phyloP scores from a whole-genome alignment of 106 monocot species.

The Agapanthus africanus region DNA sequence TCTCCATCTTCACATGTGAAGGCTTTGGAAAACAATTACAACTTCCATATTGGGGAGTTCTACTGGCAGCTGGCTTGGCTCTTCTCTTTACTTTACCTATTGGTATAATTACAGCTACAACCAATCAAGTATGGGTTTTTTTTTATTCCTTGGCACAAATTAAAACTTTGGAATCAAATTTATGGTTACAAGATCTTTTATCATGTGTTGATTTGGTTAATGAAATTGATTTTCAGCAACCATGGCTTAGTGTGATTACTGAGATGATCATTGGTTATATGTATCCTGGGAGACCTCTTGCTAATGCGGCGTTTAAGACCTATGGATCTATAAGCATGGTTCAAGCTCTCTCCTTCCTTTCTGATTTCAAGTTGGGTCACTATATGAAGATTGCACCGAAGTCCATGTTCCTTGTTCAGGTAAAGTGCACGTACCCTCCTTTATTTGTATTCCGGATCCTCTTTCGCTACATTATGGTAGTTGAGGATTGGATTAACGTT shows the following conservation, averaged over 20 bases:
- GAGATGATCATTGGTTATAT: conserved; percentile 28
- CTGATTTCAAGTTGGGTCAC: conserved; percentile 16
- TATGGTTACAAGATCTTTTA: too few species aligned
- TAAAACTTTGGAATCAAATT: too few species aligned
- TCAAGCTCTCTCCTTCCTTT: conserved; percentile 8
- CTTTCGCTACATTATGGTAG: too few species aligned
- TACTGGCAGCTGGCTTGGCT: conserved; percentile 27
- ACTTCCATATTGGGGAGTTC: conserved; percentile 45
- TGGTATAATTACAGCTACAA: conserved; percentile 29
- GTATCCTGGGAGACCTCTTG: conserved; percentile 27
- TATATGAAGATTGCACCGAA: conserved; percentile 38
- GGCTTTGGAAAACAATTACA: conserved; percentile 41
- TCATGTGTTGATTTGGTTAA: neutral
- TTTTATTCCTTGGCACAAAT: neutral
- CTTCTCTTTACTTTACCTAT: conserved; percentile 29
- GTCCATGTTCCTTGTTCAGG: conserved; percentile 27
- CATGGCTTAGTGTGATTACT: conserved; percentile 5
- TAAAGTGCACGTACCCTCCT: too few species aligned
- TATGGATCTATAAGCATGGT: conserved; percentile 9
- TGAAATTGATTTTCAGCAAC: conserved; percentile 11
- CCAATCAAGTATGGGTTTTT: conserved; percentile 19
- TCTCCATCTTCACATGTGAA: conserved; percentile 32
- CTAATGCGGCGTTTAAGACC: conserved; percentile 18
- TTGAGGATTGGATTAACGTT: too few species aligned
- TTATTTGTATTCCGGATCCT: too few species aligned